Evolutionary conservation across 176 grass and related monocot genomes (phyloP).

Genomic region (Metroxylon sagu): DNA sequence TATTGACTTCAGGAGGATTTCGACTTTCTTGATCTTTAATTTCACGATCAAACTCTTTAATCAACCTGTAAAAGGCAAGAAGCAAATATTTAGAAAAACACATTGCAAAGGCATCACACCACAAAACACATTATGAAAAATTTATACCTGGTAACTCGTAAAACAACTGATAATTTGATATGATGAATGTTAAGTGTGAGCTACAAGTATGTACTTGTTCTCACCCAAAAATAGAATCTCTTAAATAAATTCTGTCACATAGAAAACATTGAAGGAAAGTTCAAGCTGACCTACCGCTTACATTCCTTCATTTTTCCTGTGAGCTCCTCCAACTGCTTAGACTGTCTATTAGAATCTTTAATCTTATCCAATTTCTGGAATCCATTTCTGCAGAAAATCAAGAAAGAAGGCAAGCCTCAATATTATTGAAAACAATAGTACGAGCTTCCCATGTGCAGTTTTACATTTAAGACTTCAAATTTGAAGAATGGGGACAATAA

Average conservation of each 20-base stretch:
- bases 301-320: conserved; percentile 95
- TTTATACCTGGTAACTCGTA: not conserved
- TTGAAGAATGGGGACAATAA: no score
- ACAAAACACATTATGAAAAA: no score
- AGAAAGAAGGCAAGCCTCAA: not conserved
- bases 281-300: conserved; percentile 44
- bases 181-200: no score
- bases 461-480: no score
- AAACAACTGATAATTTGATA: not conserved
- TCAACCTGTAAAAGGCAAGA: conserved; percentile 35
- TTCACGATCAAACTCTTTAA: conserved; percentile 75
- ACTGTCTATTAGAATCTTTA: conserved; percentile 87
- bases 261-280: not conserved
- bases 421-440: no score
- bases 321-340: conserved; percentile 88
- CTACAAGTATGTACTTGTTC: no score
- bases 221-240: no score
- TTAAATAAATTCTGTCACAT: no score
- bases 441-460: no score
- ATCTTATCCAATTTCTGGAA: conserved; percentile 99
- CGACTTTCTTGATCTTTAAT: conserved; percentile 79
- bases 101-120: no score
- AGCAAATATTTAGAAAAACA: no score
- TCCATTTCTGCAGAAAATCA: conserved; percentile 65
- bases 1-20: conserved; percentile 64